phyloP scores from a whole-genome alignment of 1,284 basidiomycete genomes.

The Melampsora larici-populina region DNA sequence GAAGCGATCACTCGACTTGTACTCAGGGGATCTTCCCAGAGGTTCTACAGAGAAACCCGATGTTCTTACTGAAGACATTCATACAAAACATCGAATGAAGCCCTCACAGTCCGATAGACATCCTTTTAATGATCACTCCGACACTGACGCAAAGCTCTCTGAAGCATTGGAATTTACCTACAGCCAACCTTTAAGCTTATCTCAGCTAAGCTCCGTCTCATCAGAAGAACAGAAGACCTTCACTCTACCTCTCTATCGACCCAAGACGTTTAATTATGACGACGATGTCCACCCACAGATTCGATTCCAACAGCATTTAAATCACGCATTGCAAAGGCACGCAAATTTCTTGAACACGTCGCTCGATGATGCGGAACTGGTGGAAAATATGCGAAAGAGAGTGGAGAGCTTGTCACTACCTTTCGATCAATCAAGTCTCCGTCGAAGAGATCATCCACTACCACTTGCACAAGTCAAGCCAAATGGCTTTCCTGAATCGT shows the following conservation, averaged over 20 bases:
- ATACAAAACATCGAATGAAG: no score
- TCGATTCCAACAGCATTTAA: slow-evolving; percentile 32
- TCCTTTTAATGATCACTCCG: no score
- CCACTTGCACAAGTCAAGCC: not conserved
- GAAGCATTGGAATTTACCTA: no score
- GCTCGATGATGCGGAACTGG: slow-evolving; percentile 17
- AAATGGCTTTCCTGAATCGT: slow-evolving; percentile 9
- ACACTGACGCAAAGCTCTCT: no score
- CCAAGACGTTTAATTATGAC: not conserved
- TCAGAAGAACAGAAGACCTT: slow-evolving; percentile 16
- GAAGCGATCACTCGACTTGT: no score
- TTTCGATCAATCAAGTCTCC: not conserved
- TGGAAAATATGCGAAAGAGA: slow-evolving; percentile 4
- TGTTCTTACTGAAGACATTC: no score
- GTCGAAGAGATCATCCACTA: not conserved
- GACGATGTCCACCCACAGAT: slow-evolving; percentile 25
- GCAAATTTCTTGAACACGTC: slow-evolving; percentile 18
- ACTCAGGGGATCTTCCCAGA: no score
- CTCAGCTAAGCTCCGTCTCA: slow-evolving; percentile 11
- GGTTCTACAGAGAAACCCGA: no score
- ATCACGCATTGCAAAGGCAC: slow-evolving; percentile 33
- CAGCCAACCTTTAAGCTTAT: no score
- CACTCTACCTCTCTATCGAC: slow-evolving; percentile 22
- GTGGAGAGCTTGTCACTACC: slow-evolving; percentile 6
- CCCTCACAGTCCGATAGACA: no score